Conservation (phyloP, 2,329 filamentous ascomycete genomes). For the Dothideomycetes sp. region DNA sequence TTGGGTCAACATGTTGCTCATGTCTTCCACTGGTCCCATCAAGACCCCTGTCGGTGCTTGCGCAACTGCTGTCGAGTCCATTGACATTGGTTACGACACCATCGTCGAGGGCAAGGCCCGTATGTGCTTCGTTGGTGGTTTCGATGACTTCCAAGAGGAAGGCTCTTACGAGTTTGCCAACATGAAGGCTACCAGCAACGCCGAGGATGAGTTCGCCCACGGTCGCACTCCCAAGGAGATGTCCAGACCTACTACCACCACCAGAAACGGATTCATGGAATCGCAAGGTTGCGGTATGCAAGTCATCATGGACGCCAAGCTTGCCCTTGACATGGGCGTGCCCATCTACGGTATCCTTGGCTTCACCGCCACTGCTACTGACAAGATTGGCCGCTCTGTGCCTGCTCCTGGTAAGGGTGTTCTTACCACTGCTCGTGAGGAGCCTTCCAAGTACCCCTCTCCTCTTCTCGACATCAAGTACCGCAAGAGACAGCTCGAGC, state of each 20-base stretch:
- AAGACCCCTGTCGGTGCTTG: conserved; percentile 98
- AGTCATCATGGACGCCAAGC: conserved; percentile 93
- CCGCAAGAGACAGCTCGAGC: conserved; percentile 85
- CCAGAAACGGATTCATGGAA: conserved; percentile 97
- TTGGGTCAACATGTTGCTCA: conserved; percentile 98
- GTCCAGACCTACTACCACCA: conserved; percentile 95
- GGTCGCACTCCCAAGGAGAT: conserved; percentile 93
- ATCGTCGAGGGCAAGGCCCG: conserved; percentile 97
- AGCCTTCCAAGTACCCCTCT: conserved; percentile 82
- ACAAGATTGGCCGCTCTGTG: conserved; percentile 97
- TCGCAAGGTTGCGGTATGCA: conserved; percentile 98
- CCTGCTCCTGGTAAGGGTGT: conserved; percentile 95
- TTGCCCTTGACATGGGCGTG: conserved; percentile 96
- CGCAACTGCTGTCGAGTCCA: conserved; percentile 90
- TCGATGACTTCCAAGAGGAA: conserved; percentile 98
- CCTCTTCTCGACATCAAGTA: conserved; percentile 97
- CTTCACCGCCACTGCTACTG: conserved; percentile 88
- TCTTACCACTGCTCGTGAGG: conserved; percentile 86
- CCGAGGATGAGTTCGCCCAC: conserved; percentile 89
- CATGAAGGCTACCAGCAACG: conserved; percentile 99
- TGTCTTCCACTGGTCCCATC: conserved; percentile 95
- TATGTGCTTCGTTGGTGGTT: conserved; percentile 94
- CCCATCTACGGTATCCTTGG: conserved; percentile 93
- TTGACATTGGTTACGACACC: conserved; percentile 96
- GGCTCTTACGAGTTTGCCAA: conserved; percentile 99